phyloP scores from a whole-genome alignment of 257 asterid species.

The Salvia splendens region DNA sequence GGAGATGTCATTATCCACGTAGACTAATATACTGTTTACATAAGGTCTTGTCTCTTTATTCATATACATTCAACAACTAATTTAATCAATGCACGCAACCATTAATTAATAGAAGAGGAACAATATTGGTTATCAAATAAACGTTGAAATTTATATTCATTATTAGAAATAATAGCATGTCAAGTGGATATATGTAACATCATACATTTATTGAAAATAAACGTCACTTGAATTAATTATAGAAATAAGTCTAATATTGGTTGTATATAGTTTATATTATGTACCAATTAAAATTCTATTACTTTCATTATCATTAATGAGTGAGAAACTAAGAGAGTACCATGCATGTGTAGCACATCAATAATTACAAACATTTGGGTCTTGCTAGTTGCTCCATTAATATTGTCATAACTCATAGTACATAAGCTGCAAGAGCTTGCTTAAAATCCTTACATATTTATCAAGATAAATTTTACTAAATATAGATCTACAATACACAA shows the following conservation, averaged over 20 bases:
- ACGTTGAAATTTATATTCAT: background rate
- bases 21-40: background rate
- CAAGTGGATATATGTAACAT: background rate
- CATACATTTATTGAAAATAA: too few species aligned
- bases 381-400: background rate
- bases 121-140: background rate
- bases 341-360: slow-evolving; percentile 7
- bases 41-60: background rate
- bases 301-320: background rate
- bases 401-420: too few species aligned
- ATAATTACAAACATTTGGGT: slow-evolving; percentile 19
- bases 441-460: too few species aligned
- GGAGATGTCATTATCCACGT: background rate
- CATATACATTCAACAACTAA: background rate
- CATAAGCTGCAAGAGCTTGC: too few species aligned
- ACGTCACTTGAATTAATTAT: too few species aligned
- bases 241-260: too few species aligned
- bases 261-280: too few species aligned
- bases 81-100: background rate
- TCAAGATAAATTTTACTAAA: too few species aligned
- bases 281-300: too few species aligned
- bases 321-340: background rate
- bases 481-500: too few species aligned
- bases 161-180: background rate
- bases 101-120: background rate